phyloP scores from a whole-genome alignment of 1,284 basidiomycete species.

The Rhodotorula sp. region DNA sequence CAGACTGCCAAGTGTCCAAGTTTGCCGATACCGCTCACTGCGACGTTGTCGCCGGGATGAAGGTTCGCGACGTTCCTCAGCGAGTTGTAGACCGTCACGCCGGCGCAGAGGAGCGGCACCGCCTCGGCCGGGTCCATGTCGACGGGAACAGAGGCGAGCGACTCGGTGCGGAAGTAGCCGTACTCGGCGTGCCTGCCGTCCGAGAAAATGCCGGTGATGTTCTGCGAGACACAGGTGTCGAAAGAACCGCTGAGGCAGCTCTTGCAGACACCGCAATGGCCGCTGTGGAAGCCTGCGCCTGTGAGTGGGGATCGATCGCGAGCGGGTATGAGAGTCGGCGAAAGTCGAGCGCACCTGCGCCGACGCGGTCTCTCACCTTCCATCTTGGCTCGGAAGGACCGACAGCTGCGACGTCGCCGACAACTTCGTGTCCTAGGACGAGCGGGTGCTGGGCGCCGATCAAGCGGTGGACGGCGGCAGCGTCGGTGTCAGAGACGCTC shows the following conservation, averaged over 20 bases:
- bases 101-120: slow-evolving; percentile 51
- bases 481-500: not conserved
- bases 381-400: slow-evolving; percentile 39
- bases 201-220: slow-evolving; percentile 46
- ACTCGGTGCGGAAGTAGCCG: slow-evolving; percentile 48
- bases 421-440: slow-evolving; percentile 27
- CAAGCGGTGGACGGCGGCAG: not conserved
- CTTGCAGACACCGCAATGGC: slow-evolving; percentile 44
- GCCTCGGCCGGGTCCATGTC: slow-evolving; percentile 49
- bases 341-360: slow-evolving; percentile 27
- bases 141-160: slow-evolving; percentile 47
- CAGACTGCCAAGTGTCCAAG: slow-evolving; percentile 47
- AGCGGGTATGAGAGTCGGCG: slow-evolving; percentile 41
- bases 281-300: slow-evolving; percentile 5
- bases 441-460: not conserved
- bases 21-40: slow-evolving; percentile 52
- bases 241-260: slow-evolving; percentile 44
- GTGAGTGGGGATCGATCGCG: not conserved
- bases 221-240: slow-evolving; percentile 31
- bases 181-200: slow-evolving; percentile 51
- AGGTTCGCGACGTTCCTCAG: slow-evolving; percentile 48
- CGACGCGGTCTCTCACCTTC: slow-evolving; percentile 45
- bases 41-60: slow-evolving; percentile 38
- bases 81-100: slow-evolving; percentile 47
- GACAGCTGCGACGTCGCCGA: slow-evolving; percentile 15